Evolutionary conservation across 352 stramenopile species (phyloP), one percentile per base, ranked within the genome.

Genomic region (Phytophthora colocasiae): DNA sequence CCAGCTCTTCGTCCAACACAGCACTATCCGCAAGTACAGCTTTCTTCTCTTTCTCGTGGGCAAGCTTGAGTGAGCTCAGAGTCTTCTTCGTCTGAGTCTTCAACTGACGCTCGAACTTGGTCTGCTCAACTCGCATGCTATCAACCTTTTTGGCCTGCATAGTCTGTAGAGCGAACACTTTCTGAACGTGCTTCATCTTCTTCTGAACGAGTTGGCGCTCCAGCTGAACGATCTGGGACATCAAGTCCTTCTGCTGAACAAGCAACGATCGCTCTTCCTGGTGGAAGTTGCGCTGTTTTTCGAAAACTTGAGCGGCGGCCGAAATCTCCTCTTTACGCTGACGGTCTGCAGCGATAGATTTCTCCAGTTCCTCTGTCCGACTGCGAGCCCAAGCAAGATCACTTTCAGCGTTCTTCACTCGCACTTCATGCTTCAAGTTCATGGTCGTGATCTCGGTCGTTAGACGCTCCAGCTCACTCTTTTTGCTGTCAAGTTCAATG

Each of bases 71-170:
- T 29, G 75, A 69, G 14, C 63, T 66, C 10, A 64, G 63, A 48
- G 89, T 81, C 9, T 69, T 79, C 67, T 85, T 92, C 15, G 73
- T 66, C 50, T 92, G 83, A 27, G 76, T 63, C 46, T 83, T 84
- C 27, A 90, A 59, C 62, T 90, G 77, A 4, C 72, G 67, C 17
- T 76, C 70, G 15, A 85, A 82, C 41, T 78, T 81, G 8, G 75
- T 76, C 26, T 88, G 81, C 32, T 83, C 71, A 2, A 55, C 59
- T 34, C 72, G 77, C 44, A 83, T 56, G 14, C 75, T 59, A 45
- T 86, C 70, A 2, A 75, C 19, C 38, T 59, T 58, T 22, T 77
- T 78, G 17, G 76, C 58, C 2, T 77, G 55, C 31, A 75, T 67
- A 17, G 71, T 85, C 31, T 90, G 78, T 12, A 89, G 55, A 3